These are phyloP conservation scores for Fragaria ananassa DNA, from an alignment of 306 rosid genomes.

Conservation along the genomic window DNA sequence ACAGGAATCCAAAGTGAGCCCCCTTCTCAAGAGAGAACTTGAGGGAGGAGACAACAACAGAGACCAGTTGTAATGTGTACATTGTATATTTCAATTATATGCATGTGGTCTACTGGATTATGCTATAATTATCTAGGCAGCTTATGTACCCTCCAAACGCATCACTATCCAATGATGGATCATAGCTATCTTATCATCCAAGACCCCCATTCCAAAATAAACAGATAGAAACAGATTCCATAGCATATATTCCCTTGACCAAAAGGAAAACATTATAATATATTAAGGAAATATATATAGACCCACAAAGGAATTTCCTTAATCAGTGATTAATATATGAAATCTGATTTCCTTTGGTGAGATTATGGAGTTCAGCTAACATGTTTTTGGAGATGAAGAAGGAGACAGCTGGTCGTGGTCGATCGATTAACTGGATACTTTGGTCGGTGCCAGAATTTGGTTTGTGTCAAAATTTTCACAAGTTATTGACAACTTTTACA, in stretches of 20 bases:
- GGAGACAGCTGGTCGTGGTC: background rate
- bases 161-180: conserved; percentile 18
- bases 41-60: conserved; percentile 11
- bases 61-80: background rate
- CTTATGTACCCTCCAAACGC: conserved; percentile 17
- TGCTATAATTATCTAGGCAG: conserved; percentile 4
- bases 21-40: conserved; percentile 3
- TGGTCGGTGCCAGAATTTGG: background rate
- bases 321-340: too few species aligned
- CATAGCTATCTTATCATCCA: conserved; percentile 6
- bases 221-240: background rate
- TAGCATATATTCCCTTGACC: background rate
- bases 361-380: background rate
- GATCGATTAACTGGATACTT: background rate
- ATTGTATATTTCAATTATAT: conserved; percentile 3
- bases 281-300: background rate
- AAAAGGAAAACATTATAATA: background rate
- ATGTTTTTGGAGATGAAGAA: background rate
- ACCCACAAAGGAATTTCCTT: background rate
- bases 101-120: conserved; percentile 26
- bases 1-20: conserved; percentile 44
- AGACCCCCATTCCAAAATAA: background rate
- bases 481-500: background rate
- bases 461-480: background rate
- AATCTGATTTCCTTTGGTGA: background rate